These are phyloP conservation scores for Podospora didyma DNA, from an alignment of 495 filamentous ascomycete species.

Conservation along the genomic window DNA sequence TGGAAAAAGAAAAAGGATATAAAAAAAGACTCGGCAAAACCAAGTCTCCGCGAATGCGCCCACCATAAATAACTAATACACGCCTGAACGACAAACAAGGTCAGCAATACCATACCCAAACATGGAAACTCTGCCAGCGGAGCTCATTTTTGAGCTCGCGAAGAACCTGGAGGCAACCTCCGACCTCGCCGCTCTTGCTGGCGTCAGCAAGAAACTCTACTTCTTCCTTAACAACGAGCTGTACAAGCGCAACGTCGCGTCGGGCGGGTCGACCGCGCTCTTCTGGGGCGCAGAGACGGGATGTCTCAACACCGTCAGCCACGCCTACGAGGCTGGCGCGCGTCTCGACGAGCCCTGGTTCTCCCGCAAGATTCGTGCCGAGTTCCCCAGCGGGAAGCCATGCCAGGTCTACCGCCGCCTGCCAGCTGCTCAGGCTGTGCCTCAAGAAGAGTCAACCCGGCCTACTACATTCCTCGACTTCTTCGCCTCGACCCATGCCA, in stretches of 20 bases:
- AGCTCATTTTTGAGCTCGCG: conserved; percentile 9
- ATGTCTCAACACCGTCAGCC: neutral
- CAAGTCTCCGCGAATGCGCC: too few relatives aligned
- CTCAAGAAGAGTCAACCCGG: too few relatives aligned
- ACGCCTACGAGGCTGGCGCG: conserved; percentile 5
- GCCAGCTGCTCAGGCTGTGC: too few relatives aligned
- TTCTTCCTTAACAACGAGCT: conserved; percentile 1
- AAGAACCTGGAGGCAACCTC: neutral
- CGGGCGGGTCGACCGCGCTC: neutral
- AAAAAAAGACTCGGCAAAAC: too few relatives aligned
- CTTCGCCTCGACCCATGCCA: neutral
- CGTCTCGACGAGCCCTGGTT: neutral
- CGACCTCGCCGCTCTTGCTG: conserved; percentile 3
- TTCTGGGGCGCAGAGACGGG: conserved; percentile 10
- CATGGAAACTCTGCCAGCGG: conserved; percentile 5
- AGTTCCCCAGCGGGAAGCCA: neutral
- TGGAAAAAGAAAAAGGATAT: too few relatives aligned
- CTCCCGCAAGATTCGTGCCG: neutral
- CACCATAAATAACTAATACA: too few relatives aligned
- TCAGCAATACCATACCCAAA: neutral
- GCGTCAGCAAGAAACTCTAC: neutral
- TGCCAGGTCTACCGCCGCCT: neutral
- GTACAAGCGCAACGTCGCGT: conserved; percentile 5
- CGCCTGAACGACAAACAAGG: too few relatives aligned
- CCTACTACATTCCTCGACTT: neutral